A percentile compares a stretch with the other conserved stretches of the same genome.
Evolutionary conservation across 2,329 filamentous ascomycete genomes (phyloP).

Genomic region (Didymella segeticola): DNA sequence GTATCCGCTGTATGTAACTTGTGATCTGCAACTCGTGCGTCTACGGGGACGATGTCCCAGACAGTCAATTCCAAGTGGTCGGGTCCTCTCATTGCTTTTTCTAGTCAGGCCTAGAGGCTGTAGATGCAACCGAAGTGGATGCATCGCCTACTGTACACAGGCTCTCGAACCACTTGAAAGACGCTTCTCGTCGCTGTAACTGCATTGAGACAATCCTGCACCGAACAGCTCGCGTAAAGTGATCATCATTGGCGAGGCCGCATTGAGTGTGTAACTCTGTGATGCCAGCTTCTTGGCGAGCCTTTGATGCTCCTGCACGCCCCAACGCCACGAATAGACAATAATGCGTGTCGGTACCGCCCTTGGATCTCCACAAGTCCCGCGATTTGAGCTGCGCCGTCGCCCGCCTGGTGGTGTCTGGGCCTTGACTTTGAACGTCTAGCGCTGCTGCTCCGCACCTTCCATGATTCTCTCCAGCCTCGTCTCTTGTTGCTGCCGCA

Average conservation of each 20-base stretch:
- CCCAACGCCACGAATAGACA: constrained; percentile 35
- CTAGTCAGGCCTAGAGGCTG: constrained; percentile 1
- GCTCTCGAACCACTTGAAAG: constrained; percentile 4
- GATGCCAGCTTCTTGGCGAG: constrained; percentile 23
- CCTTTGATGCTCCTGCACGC: constrained; percentile 21
- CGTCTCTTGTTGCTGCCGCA: constrained; percentile 24
- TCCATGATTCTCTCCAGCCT: constrained; percentile 24
- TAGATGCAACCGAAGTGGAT: neutral
- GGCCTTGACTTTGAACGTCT: constrained; percentile 3
- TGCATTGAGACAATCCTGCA: constrained; percentile 18
- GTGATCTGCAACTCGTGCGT: constrained; percentile 17
- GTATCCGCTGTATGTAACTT: constrained; percentile 12
- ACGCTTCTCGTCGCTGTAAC: constrained; percentile 13
- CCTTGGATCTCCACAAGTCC: constrained; percentile 21
- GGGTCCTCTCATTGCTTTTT: constrained; percentile 17
- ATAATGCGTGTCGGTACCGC: constrained; percentile 31
- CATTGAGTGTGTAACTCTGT: constrained; percentile 17
- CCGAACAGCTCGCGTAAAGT: constrained; percentile 11
- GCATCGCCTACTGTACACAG: neutral
- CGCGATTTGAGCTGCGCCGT: constrained; percentile 25
- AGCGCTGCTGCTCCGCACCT: constrained; percentile 17
- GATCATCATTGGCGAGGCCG: constrained; percentile 13
- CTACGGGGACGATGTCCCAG: constrained; percentile 5
- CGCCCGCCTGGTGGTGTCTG: constrained; percentile 17
- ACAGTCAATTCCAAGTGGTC: constrained; percentile 11